Conservation (phyloP, 768 basidiomycete species). For the Lactarius hengduanensis region DNA sequence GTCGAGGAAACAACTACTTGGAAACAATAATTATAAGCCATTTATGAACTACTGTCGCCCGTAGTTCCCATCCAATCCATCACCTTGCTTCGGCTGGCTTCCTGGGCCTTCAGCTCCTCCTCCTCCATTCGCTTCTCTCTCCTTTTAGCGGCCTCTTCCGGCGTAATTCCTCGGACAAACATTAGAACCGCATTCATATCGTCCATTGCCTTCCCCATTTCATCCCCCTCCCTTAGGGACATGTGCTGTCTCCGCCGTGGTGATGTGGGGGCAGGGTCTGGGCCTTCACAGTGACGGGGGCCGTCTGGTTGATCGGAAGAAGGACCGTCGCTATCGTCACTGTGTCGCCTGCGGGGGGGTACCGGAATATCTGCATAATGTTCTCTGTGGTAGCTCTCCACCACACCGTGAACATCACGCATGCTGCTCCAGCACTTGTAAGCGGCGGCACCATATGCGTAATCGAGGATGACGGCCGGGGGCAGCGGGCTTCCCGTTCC, state of each 20-base stretch:
- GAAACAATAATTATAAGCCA: too few relatives aligned
- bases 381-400: neutral
- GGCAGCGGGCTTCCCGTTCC: too few relatives aligned
- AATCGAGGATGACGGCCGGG: too few relatives aligned
- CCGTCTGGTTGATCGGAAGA: too few relatives aligned
- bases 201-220: neutral
- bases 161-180: neutral
- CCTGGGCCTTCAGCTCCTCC: neutral
- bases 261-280: too few relatives aligned
- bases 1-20: too few relatives aligned
- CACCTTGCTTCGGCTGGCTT: neutral
- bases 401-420: neutral
- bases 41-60: too few relatives aligned
- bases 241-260: neutral
- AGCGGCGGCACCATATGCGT: too few relatives aligned
- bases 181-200: neutral
- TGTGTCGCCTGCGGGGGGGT: too few relatives aligned
- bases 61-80: neutral
- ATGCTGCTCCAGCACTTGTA: neutral
- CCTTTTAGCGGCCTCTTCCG: neutral
- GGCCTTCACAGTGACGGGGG: too few relatives aligned
- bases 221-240: neutral
- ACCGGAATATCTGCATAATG: too few relatives aligned
- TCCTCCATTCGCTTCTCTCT: neutral
- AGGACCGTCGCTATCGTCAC: too few relatives aligned